Percentiles rank a stretch among this genome's conserved stretches.
Evolutionary conservation across 306 rosid species (phyloP).

Genomic region (Arachis hypogaea): DNA sequence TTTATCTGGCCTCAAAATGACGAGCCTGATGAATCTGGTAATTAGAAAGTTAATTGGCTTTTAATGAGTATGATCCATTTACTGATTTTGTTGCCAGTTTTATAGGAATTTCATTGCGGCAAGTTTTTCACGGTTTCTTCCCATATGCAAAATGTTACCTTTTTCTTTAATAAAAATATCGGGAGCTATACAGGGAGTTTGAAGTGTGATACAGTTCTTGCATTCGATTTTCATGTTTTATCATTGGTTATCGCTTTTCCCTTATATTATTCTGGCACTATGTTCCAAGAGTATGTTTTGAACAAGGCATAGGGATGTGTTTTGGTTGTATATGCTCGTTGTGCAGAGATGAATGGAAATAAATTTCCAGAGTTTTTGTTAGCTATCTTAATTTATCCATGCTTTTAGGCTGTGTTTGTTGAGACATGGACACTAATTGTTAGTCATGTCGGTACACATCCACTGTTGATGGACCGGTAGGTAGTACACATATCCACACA

Average conservation of each 20-base stretch:
- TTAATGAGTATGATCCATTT: no score
- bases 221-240: not conserved
- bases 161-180: not conserved
- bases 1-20: not conserved
- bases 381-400: not conserved
- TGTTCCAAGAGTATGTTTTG: not conserved
- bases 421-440: no score
- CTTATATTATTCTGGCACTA: not conserved
- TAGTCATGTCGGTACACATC: no score
- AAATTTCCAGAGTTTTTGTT: not conserved
- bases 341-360: not conserved
- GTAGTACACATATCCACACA: no score
- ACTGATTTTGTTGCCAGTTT: not conserved
- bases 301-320: not conserved
- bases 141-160: not conserved
- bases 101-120: not conserved
- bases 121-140: not conserved
- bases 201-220: not conserved
- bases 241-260: not conserved
- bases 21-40: not conserved
- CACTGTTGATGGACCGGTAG: no score
- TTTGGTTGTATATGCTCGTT: not conserved
- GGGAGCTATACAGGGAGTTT: not conserved
- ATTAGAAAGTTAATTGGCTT: not conserved
- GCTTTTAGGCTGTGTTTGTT: not conserved